Base-by-base conservation (phyloP, 2,329 filamentous ascomycete genomes). In the Incumbomyces delicatus region DNA sequence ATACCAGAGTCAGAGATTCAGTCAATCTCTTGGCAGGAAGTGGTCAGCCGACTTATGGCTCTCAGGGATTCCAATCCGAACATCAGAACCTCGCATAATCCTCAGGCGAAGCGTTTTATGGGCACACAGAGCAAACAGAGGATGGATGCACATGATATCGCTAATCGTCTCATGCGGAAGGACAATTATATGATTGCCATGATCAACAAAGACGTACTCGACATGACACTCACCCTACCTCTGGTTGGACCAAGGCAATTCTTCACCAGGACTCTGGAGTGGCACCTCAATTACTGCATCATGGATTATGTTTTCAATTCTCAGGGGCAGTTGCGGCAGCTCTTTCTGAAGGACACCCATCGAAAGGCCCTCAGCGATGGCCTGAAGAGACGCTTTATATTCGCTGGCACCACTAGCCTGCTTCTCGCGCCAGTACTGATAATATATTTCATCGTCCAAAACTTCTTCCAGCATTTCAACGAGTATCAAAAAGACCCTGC, bases 111-210 rank as follows among this genome's bases (percentile, higher is more conserved):
- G 50, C 76, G 73, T 53, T 78, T 77, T 49, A 74, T 90, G 52
- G 85, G 85, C 38, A 88, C 81, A 49, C 87, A 94, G 61, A 94
- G 87, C 17, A 94, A 95, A 63, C 87, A 96, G 66, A 78, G 90
- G 52, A 81, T 98, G 57, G 92, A 95, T 65, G 92, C 92, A 10
- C 87, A 95, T 58, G 92, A 95, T 60, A 96, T 98, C 62, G 92
- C 92, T 6, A 98, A 96, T 61, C 80, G 92, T 29, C 69, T 98
- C 38, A 96, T 98, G 92, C 83, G 92, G 49, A 85, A 87, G 60
- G 90, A 95, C 53, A 98, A 98, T 60, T 98, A 95, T 58, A 77
- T 95, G 52, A 95, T 98, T 58, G 92, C 92, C 3, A 74, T 98
- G 58, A 87, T 96, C 68, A 98, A 98, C 71, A 96, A 98, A 64